These are phyloP conservation scores for Neurospora sp. DNA, from an alignment of 495 filamentous ascomycete species.

Conservation along the genomic window DNA sequence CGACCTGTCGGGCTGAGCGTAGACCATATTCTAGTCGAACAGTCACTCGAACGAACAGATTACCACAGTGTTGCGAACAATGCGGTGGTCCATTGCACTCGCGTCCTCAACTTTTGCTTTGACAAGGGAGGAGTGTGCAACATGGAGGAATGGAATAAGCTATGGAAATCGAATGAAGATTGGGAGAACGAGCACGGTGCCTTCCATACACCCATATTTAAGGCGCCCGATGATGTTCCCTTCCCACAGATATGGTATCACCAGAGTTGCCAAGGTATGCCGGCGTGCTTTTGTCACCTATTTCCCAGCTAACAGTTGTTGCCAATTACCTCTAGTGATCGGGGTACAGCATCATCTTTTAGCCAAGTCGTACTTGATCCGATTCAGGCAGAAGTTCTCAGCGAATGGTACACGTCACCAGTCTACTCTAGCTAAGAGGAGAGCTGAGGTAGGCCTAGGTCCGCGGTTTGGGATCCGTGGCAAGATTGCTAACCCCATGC, in stretches of 20 bases:
- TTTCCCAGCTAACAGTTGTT: not conserved
- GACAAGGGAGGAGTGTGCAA: conserved; percentile 12
- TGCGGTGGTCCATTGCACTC: conserved; percentile 42
- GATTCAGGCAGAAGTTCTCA: not conserved
- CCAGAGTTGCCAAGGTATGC: conserved; percentile 38
- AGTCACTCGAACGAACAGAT: conserved; percentile 27
- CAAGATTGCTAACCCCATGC: not conserved
- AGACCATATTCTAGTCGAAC: conserved; percentile 32
- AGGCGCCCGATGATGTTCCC: conserved; percentile 11
- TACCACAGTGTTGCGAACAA: conserved; percentile 45
- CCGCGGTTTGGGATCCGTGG: not conserved
- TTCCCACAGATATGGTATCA: conserved; percentile 41
- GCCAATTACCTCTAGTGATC: conserved; percentile 26
- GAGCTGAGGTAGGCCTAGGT: conserved; percentile 15
- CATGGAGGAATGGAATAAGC: conserved; percentile 21
- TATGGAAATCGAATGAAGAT: conserved; percentile 19
- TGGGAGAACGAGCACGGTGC: conserved; percentile 27
- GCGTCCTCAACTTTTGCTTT: conserved; percentile 44
- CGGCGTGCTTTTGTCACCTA: not conserved
- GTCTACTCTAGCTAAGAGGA: conserved; percentile 25
- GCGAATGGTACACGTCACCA: conserved; percentile 26
- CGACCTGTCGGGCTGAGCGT: conserved; percentile 33
- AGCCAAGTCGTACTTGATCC: conserved; percentile 37
- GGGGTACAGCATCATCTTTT: conserved; percentile 45
- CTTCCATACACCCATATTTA: conserved; percentile 31